Evolutionary conservation across 805 yeast species (phyloP), one percentile per base, ranked within the genome.

Genomic region (Zygoascus ofunaensis): DNA sequence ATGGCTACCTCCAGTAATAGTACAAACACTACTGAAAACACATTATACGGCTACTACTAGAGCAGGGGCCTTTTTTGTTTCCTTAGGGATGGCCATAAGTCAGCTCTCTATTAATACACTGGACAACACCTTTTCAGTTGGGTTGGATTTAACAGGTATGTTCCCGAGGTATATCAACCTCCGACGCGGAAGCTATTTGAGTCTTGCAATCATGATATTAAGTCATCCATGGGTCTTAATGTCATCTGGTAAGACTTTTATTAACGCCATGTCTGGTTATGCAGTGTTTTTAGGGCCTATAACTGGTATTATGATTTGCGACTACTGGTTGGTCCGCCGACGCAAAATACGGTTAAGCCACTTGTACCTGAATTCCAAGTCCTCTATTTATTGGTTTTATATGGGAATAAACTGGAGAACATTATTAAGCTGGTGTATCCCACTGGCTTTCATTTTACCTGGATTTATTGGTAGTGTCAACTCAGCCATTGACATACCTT

Each of bases 61-160:
- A 44, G 75, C 74, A 22, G 79, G 70, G 5, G 70, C 72, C 1
- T 73, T 74, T 55, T 74, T 70, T 49, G 60, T 64, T 7, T 58
- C 67, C 1, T 47, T 61, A 18, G 48, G 50, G n/a, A 28, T 47
- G 14, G 39, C 41, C 34, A 42, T 44, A n/a, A 41, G 45, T n/a
- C 48, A 44, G 28, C 20, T 47, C 15, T 23, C 45, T 12, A 34
- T 44, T 30, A 44, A 44, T 41, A 34, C 36, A 1, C 61, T 69
- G 35, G 72, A 60, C 35, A 69, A 69, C 47, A 67, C 69, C 22
- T 60, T 66, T 32, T 61, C 72, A 37, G 73, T 72, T 8, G 77
- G 76, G 10, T 74, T 72, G 64, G 77, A 73, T 49, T 50, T 74
- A 38, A 69, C 72, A 19, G 74, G 72, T 39, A 50, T 74, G 45